Conservation (phyloP, 352 stramenopile genomes). For the Halophytophthora polymorphica region DNA sequence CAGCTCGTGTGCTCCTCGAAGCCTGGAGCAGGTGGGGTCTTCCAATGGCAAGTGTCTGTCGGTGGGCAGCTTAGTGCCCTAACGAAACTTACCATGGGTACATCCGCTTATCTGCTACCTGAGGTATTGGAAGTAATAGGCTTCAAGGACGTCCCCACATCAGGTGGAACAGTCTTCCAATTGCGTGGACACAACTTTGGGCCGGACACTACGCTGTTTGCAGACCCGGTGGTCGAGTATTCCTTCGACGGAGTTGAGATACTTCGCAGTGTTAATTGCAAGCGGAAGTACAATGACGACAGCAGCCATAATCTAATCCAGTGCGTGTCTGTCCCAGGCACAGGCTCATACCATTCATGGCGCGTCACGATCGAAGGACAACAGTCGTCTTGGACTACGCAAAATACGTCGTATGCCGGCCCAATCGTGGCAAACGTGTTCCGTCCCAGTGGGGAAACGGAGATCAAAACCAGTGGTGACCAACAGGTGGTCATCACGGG, state of each 20-base stretch:
- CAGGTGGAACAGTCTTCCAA: constrained; percentile 41
- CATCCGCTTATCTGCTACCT: constrained; percentile 32
- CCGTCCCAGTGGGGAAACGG: constrained; percentile 33
- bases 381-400: constrained; percentile 24
- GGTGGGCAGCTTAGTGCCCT: constrained; percentile 27
- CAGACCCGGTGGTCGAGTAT: constrained; percentile 52
- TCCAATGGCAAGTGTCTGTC: constrained; percentile 40
- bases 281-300: constrained; percentile 41
- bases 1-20: constrained; percentile 33
- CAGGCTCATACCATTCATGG: constrained; percentile 43
- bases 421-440: constrained; percentile 59
- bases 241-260: constrained; percentile 29
- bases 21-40: constrained; percentile 30
- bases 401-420: constrained; percentile 53
- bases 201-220: constrained; percentile 38
- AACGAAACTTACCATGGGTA: not conserved
- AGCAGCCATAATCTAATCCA: constrained; percentile 44
- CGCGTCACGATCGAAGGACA: constrained; percentile 37
- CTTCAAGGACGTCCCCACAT: constrained; percentile 43
- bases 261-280: constrained; percentile 46
- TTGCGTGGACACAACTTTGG: constrained; percentile 52
- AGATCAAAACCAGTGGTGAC: constrained; percentile 46
- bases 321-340: constrained; percentile 46
- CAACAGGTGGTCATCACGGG: constrained; percentile 56
- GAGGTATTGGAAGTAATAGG: constrained; percentile 34